These are phyloP conservation scores for Raffaelea albimanens DNA, from an alignment of 2,329 filamentous ascomycete genomes.

Conservation along the genomic window DNA sequence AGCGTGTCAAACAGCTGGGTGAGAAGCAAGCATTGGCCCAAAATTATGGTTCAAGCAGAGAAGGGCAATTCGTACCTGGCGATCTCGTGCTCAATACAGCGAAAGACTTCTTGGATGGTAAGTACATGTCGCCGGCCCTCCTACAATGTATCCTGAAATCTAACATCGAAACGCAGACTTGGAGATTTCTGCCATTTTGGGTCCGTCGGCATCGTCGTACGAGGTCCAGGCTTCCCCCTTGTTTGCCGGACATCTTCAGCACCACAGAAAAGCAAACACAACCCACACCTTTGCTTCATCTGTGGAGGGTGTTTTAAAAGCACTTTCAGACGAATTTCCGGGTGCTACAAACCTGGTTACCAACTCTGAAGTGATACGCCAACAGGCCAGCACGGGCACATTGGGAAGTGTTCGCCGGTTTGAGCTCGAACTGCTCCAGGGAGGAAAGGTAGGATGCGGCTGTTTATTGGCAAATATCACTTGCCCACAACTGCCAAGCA, in stretches of 20 bases:
- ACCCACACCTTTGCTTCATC: slow-evolving; percentile 26
- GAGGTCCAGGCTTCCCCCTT: slow-evolving; percentile 31
- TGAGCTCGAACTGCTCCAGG: slow-evolving; percentile 41
- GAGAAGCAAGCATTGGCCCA: no score
- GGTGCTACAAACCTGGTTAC: slow-evolving; percentile 11
- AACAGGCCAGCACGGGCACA: slow-evolving; percentile 24
- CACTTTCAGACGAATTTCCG: slow-evolving; percentile 25
- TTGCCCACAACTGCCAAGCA: no score
- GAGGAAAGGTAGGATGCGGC: slow-evolving; percentile 34
- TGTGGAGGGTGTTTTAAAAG: slow-evolving; percentile 25
- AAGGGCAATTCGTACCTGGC: slow-evolving; percentile 3
- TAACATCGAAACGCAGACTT: slow-evolving; percentile 28
- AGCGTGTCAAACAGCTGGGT: slow-evolving; percentile 15
- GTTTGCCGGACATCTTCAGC: slow-evolving; percentile 29
- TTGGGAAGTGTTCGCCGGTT: slow-evolving; percentile 34
- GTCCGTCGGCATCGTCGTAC: slow-evolving; percentile 17
- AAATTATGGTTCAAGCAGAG: no score
- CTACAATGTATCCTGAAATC: no score
- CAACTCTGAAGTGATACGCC: slow-evolving; percentile 25
- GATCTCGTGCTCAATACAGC: slow-evolving; percentile 33
- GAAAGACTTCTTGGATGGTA: slow-evolving; percentile 43
- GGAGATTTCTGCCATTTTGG: slow-evolving; percentile 32
- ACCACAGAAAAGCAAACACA: slow-evolving; percentile 16
- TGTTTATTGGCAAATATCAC: slow-evolving; percentile 4
- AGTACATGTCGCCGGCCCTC: slow-evolving; percentile 8